Evolutionary conservation across 306 rosid genomes (phyloP).

Genomic region (Dryas drummondii): DNA sequence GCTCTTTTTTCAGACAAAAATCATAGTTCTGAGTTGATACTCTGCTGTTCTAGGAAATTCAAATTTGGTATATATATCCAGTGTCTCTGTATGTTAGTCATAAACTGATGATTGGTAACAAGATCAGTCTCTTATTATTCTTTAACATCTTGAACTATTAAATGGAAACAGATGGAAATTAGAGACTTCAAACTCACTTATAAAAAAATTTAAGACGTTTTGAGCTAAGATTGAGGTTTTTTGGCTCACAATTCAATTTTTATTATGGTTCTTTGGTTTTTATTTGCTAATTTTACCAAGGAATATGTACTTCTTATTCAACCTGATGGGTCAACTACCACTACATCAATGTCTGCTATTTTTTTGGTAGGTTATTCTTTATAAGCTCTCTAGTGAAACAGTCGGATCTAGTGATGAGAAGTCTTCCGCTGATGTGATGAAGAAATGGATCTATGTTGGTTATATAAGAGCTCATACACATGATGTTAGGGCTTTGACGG

Average conservation of each 20-base stretch:
- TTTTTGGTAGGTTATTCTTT: conserved; percentile 74
- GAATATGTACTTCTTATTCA: background rate
- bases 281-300: background rate
- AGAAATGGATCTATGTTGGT: conserved; percentile 83
- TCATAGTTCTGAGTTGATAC: background rate
- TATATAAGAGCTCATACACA: conserved; percentile 78
- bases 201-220: too few relatives aligned
- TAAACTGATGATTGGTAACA: background rate
- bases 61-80: background rate
- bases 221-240: background rate
- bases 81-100: background rate
- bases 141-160: background rate
- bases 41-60: background rate
- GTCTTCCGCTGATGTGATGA: conserved; percentile 31
- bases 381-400: conserved; percentile 64
- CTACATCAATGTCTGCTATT: conserved; percentile 8
- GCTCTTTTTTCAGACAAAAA: background rate
- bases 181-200: background rate
- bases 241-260: background rate
- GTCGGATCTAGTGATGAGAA: conserved; percentile 36
- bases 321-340: background rate
- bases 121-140: background rate
- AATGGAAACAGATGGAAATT: background rate
- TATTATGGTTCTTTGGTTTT: background rate
- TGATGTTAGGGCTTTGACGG: conserved; percentile 81